These are phyloP conservation scores for Xylaria castorea DNA, from an alignment of 495 filamentous ascomycete genomes.

Conservation along the genomic window DNA sequence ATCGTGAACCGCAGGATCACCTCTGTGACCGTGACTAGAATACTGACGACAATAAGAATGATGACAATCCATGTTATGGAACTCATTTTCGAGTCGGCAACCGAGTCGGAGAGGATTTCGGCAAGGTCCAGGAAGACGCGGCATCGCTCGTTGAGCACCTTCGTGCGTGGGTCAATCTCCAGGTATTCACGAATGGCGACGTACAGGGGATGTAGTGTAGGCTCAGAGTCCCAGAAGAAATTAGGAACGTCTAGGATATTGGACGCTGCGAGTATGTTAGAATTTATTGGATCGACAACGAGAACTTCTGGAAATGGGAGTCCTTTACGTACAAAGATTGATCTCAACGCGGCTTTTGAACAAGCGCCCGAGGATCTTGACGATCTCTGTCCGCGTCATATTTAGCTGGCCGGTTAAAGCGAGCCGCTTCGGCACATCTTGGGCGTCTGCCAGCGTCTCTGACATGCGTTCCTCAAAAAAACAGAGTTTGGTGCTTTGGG, in stretches of 20 bases:
- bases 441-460: conserved; percentile 88
- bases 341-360: conserved; percentile 97
- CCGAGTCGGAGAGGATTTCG: conserved; percentile 90
- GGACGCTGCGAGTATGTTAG: conserved; percentile 64
- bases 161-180: conserved; percentile 92
- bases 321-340: conserved; percentile 80
- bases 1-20: conserved; percentile 88
- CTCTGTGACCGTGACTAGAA: conserved; percentile 88
- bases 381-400: conserved; percentile 90
- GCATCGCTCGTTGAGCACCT: conserved; percentile 96
- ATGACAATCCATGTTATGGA: conserved; percentile 98
- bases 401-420: conserved; percentile 90
- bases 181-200: conserved; percentile 95
- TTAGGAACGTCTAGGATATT: conserved; percentile 98
- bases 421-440: conserved; percentile 86
- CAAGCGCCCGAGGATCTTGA: conserved; percentile 85
- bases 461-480: conserved; percentile 98
- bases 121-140: conserved; percentile 96
- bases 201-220: conserved; percentile 93
- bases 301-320: not conserved
- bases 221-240: conserved; percentile 99
- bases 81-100: conserved; percentile 93
- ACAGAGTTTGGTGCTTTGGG: conserved; percentile 94
- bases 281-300: conserved; percentile 6
- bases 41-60: conserved; percentile 86